A percentile compares a stretch with the other conserved stretches of the same genome.
Evolutionary conservation across 495 filamentous ascomycete genomes (phyloP).

Genomic region (Penicillium argentinense): DNA sequence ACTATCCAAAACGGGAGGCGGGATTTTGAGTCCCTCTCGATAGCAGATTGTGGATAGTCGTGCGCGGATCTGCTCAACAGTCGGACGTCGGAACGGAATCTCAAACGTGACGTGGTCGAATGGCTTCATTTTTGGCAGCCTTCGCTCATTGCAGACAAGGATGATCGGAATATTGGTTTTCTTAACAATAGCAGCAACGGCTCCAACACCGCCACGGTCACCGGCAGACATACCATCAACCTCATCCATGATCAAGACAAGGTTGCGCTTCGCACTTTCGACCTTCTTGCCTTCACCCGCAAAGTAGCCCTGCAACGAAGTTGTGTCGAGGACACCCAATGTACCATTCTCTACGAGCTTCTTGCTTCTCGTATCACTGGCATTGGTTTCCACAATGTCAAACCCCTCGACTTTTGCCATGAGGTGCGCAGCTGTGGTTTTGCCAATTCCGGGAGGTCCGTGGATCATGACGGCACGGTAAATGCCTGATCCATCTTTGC

Average conservation of each 20-base stretch:
- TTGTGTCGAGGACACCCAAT: slow-evolving; percentile 87
- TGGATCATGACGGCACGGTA: slow-evolving; percentile 88
- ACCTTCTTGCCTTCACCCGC: slow-evolving; percentile 80
- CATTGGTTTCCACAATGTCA: slow-evolving; percentile 92
- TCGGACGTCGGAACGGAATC: slow-evolving; percentile 84
- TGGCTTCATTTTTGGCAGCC: slow-evolving; percentile 93
- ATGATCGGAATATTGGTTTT: slow-evolving; percentile 95
- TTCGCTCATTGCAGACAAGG: slow-evolving; percentile 95
- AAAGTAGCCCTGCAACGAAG: slow-evolving; percentile 88
- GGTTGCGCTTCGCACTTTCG: slow-evolving; percentile 78
- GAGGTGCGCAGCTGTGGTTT: slow-evolving; percentile 95
- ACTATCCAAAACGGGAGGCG: slow-evolving; percentile 83
- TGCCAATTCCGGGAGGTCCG: slow-evolving; percentile 94
- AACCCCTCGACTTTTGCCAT: slow-evolving; percentile 91
- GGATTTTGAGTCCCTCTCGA: slow-evolving; percentile 84
- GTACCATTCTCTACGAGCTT: slow-evolving; percentile 89
- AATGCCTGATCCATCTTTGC: slow-evolving; percentile 75
- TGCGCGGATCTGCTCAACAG: slow-evolving; percentile 82
- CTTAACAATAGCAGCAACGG: slow-evolving; percentile 88
- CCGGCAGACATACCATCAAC: slow-evolving; percentile 99
- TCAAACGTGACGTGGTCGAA: slow-evolving; percentile 85
- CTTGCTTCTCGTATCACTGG: slow-evolving; percentile 96
- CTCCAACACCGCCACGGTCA: slow-evolving; percentile 93
- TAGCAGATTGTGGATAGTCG: slow-evolving; percentile 92
- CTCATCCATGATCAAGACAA: slow-evolving; percentile 98